Conservation (phyloP, 1,284 basidiomycete species). For the Tylopilus orsonianus region DNA sequence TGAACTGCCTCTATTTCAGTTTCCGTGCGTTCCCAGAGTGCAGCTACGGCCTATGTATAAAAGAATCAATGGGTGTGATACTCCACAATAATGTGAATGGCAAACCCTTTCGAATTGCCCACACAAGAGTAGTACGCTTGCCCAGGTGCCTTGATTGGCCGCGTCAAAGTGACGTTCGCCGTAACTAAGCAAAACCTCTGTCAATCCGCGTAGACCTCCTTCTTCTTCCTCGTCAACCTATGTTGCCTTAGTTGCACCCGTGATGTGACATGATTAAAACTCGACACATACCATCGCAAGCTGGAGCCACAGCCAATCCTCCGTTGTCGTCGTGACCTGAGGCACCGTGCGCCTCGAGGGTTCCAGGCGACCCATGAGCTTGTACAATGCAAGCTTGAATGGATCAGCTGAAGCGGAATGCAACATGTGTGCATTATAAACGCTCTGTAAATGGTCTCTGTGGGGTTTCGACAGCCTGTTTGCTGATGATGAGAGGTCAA, state of each 20-base stretch:
- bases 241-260: conserved; percentile 1
- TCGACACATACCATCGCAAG: conserved; percentile 65
- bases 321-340: conserved; percentile 87
- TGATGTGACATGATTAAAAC: not conserved
- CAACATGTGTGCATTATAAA: conserved; percentile 92
- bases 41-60: conserved; percentile 60
- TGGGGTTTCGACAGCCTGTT: conserved; percentile 73
- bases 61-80: not conserved
- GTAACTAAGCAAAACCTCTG: conserved; percentile 81
- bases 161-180: conserved; percentile 92
- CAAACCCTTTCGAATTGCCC: conserved; percentile 91
- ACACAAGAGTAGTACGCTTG: conserved; percentile 86
- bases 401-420: conserved; percentile 86
- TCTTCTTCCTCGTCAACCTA: conserved; percentile 77
- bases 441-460: conserved; percentile 81
- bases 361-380: conserved; percentile 93
- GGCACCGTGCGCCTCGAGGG: conserved; percentile 78
- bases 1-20: conserved; percentile 95
- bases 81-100: conserved; percentile 2
- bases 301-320: conserved; percentile 99
- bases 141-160: conserved; percentile 73
- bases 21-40: conserved; percentile 85
- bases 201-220: conserved; percentile 78
- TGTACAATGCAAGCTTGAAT: conserved; percentile 95
- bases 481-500: conserved; percentile 5